Conservation (phyloP, 768 basidiomycete genomes). For the Epithele typhae region DNA sequence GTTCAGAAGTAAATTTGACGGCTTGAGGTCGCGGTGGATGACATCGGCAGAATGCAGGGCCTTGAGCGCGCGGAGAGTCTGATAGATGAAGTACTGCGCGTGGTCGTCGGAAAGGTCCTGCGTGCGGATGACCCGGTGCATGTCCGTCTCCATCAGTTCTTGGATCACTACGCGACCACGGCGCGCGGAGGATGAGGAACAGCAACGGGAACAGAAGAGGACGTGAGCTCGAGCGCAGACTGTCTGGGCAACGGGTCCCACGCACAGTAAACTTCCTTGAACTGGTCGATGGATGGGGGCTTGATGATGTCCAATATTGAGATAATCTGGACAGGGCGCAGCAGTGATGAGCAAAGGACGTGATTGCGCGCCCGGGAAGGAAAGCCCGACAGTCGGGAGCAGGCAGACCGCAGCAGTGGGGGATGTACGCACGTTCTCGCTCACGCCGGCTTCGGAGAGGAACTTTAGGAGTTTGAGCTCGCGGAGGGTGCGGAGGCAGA, state of each 20-base stretch:
- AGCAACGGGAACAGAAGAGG: too few relatives aligned
- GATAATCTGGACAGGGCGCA: slow-evolving; percentile 57
- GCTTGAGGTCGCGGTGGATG: slow-evolving; percentile 95
- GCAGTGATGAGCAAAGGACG: too few relatives aligned
- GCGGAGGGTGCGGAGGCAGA: slow-evolving; percentile 62
- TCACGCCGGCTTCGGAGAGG: slow-evolving; percentile 81
- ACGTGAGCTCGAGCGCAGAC: background rate
- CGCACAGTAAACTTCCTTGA: slow-evolving; percentile 82
- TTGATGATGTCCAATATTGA: slow-evolving; percentile 87
- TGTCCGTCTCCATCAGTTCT: slow-evolving; percentile 93
- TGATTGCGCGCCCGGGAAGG: background rate
- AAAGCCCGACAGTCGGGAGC: too few relatives aligned
- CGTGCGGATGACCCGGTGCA: slow-evolving; percentile 94
- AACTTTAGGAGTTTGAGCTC: slow-evolving; percentile 71
- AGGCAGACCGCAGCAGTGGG: too few relatives aligned
- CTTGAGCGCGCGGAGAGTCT: slow-evolving; percentile 93
- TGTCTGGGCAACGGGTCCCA: slow-evolving; percentile 14
- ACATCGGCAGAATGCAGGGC: slow-evolving; percentile 96
- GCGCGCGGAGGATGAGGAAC: too few relatives aligned
- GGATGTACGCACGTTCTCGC: slow-evolving; percentile 61
- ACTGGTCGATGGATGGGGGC: slow-evolving; percentile 72
- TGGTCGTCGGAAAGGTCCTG: slow-evolving; percentile 96
- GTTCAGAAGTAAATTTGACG: slow-evolving; percentile 95
- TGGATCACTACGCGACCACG: slow-evolving; percentile 58
- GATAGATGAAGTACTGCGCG: slow-evolving; percentile 90